Evolutionary conservation across 2,329 filamentous ascomycete genomes (phyloP), one percentile per base, ranked within the genome.

Genomic region (Botrytis medusae): DNA sequence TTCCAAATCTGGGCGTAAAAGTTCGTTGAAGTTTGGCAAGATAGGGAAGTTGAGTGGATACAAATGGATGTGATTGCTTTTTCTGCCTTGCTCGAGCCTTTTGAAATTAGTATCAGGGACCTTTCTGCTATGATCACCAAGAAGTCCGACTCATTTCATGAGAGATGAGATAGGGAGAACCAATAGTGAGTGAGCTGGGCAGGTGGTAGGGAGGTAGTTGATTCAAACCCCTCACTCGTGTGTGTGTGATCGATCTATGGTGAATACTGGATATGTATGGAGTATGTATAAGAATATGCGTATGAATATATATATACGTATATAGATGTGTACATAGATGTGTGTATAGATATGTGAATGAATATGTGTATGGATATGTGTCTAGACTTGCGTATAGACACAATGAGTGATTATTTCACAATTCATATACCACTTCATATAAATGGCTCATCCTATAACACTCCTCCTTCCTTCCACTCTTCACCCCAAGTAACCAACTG

Each of bases 181-280:
- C 59, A 61, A 61, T 57, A 9, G 14, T 14, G n/a, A 32, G 3
- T 7, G n/a, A 18, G 1, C 14, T 54, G 51, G 14, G 25, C 8
- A 14, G 10, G 48, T 14, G 25, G 46, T n/a, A n/a, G 25, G 48
- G 34, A 8, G 34, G 10, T 22, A 14, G 34, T 61, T 61, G 22
- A 62, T 62, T n/a, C 60, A 62, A 18, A n/a, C 60, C 60, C 60
- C 60, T 62, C 60, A 18, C 34, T 62, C 60, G n/a, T 59, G n/a
- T 57, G n/a, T 18, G 51, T 34, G 2, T 61, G 20, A 61, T 60
- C 34, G 20, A 60, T 61, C 34, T 61, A n/a, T 34, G 34, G 59
- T 61, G 59, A 61, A 57, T 57, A 9, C n/a, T 16, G 10, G 48
- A 25, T n/a, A 14, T 14, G 48, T 6, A n/a, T 51, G 48, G 48